Percentiles rank a stretch among this genome's conserved stretches.
Conservation (phyloP, 1,139 yeast species). For the Chernovozyma sophiae-reginae region DNA sequence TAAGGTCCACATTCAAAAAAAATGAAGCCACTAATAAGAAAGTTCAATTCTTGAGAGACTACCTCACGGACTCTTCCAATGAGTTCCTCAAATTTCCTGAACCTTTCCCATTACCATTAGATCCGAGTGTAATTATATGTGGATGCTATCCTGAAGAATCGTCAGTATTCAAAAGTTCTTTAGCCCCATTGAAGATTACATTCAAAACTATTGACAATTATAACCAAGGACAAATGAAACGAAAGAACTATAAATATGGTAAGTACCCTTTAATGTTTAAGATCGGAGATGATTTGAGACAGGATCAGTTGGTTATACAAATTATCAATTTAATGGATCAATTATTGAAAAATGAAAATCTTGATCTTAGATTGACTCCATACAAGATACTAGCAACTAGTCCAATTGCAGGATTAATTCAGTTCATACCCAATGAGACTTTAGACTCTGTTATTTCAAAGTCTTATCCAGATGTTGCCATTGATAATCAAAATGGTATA, state of each 20-base stretch:
- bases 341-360: conserved; percentile 80
- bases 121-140: conserved; percentile 61
- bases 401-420: conserved; percentile 85
- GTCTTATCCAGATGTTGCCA: conserved; percentile 23
- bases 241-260: conserved; percentile 36
- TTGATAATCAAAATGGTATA: conserved; percentile 47
- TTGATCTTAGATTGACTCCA: conserved; percentile 84
- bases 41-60: conserved; percentile 38
- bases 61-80: conserved; percentile 36
- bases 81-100: conserved; percentile 40
- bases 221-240: conserved; percentile 10
- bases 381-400: conserved; percentile 90
- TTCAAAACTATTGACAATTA: conserved; percentile 51
- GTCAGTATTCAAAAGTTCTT: conserved; percentile 82
- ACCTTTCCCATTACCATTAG: conserved; percentile 67
- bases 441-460: conserved; percentile 70
- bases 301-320: conserved; percentile 93
- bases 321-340: conserved; percentile 90
- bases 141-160: conserved; percentile 82
- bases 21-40: conserved; percentile 45
- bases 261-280: conserved; percentile 86
- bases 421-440: conserved; percentile 88
- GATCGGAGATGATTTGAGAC: conserved; percentile 93
- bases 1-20: conserved; percentile 36
- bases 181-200: conserved; percentile 81